Base-by-base conservation (phyloP, 192 early-diverging fungal genomes). In the Paraglomus brasilianum region DNA sequence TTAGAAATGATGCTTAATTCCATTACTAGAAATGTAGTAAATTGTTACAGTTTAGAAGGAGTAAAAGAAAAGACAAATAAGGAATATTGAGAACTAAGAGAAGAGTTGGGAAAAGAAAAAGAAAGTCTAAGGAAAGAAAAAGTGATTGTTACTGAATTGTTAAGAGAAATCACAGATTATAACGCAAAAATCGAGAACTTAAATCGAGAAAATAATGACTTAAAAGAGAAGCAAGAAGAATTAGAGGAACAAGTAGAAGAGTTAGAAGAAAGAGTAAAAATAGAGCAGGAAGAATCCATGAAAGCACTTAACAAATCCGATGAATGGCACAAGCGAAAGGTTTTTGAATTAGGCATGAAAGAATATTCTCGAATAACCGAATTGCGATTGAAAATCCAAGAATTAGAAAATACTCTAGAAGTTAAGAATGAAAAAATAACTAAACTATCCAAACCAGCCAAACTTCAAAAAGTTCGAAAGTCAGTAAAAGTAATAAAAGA, bases 391-490 rank as follows among this genome's bases (percentile, higher is more conserved):
- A 59, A 5, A 30, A 59, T 59, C 30, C 7, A 59, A 21, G 17
- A 59, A 59, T 59, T 59, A n/a, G 17, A 38, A 59, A 59, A 59
- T 24, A 7, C 7, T 59, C 41, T 59, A 36, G 36, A 36, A 38
- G 30, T 40, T 22, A 59, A 38, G 36, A 40, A 59, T 59, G 36
- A 59, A 24, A 59, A 36, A 38, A 36, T 59, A 36, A 22, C 30
- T 38, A 59, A 59, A 59, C n/a, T n/a, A n/a, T n/a, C n/a, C n/a
- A 53, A 53, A 59, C 17, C 41, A 59, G 41, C 36, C 8, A 40
- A 59, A 21, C 52, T 59, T 38, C 57, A 59, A 59, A 24, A 59
- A 59, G 5, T 59, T 38, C 17, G 36, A 59, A 59, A 59, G 57
- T 59, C 41, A 36, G 57, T 38, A 59, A 59, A 59, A 40, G 41